Evolutionary conservation across 2,329 filamentous ascomycete genomes (phyloP), one percentile per base, ranked within the genome.

Genomic region (Fusarium palustre): DNA sequence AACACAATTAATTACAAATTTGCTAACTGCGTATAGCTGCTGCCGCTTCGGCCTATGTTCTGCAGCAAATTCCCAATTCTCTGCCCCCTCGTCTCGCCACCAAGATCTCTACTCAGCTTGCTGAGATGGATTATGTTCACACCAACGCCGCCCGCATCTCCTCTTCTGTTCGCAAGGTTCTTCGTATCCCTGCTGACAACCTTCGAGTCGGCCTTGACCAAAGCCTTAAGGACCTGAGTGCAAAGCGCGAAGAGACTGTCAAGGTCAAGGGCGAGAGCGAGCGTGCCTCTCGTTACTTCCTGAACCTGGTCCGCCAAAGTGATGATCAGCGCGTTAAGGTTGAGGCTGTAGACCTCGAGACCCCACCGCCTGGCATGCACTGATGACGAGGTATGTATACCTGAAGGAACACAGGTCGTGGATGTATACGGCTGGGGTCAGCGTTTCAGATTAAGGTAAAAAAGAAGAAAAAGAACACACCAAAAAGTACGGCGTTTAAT

Each of bases 111-210:
- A 84, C 88, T 33, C 92, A 94, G 74, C 89, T 99, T 38, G 83
- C 87, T 10, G 87, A 91, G 20, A 89, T 97, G 76, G 96, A 99
- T 81, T 99, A 98, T 77, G 92, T 96, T 2, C 96, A 99, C 79
- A 82, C 88, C 70, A 99, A 99, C 82, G 89, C 94, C 45, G 85
- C 87, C 20, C 92, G 96, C 55, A 97, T 99, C 75, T 91, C 92
- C 24, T 86, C 88, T 28, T 92, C 97, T 56, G 93, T 97, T 42
- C 92, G 95, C 71, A 93, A 94, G 77, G 93, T 97, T 11, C 88
- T 99, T 39, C 92, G 93, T 63, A 90, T 92, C 74, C 96, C 96
- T 1, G 92, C 94, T 2, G 92, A 95, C 75, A 94, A 93, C 74
- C 87, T 99, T 10, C 91, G 94, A 55, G 90, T 93, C 43, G 90